Conservation (phyloP, 345 rosid genomes). For the Brassica napus region Da-Ae NC_063447.1:13162501-13163000, state of each 20-base stretch:
- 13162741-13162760: neutral
- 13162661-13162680: neutral
- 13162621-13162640: neutral
- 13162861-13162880: neutral
- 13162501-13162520: constrained; percentile 31
- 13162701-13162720: neutral
- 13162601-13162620: neutral
- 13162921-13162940: too few relatives aligned
- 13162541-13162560: neutral
- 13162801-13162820: neutral
- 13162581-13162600: neutral
- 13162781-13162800: neutral
- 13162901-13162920: neutral
- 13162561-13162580: neutral
- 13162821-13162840: neutral
- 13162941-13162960: neutral
- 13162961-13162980: neutral
- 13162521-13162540: constrained; percentile 2
- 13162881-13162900: neutral
- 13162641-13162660: neutral
- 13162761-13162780: neutral
- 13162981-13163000: neutral
- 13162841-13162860: neutral
- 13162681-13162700: neutral
- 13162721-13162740: neutral